A percentile compares a stretch with the other conserved stretches of the same genome.
phyloP scores from a whole-genome alignment of 371 early-diverging fungal species.

The Dichotomocladium elegans region DNA sequence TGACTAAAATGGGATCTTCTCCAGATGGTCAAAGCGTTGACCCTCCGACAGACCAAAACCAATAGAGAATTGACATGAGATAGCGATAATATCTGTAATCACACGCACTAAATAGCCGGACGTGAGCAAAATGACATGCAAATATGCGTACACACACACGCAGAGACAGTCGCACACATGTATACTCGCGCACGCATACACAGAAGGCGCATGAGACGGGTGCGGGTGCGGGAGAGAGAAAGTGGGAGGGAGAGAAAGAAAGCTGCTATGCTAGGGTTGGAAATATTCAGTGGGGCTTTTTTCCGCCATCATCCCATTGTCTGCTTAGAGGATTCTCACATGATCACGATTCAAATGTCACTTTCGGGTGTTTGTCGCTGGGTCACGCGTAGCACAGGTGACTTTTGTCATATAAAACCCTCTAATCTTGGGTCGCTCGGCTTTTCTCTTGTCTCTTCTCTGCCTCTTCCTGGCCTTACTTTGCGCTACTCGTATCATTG shows the following conservation, averaged over 20 bases:
- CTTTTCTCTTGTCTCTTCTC: too few relatives aligned
- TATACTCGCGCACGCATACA: neutral
- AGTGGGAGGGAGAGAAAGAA: neutral
- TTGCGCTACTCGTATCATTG: too few relatives aligned
- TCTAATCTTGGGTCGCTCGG: too few relatives aligned
- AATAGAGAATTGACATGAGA: too few relatives aligned
- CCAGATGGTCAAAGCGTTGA: constrained; percentile 17
- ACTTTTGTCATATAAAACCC: constrained; percentile 9
- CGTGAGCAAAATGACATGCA: too few relatives aligned
- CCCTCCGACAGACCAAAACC: constrained; percentile 5
- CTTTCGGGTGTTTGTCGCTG: constrained; percentile 4
- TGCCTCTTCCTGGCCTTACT: neutral
- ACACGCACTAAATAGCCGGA: too few relatives aligned
- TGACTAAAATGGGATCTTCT: constrained; percentile 8
- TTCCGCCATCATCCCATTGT: too few relatives aligned
- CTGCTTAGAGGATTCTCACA: too few relatives aligned
- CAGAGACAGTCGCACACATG: neutral
- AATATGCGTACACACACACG: too few relatives aligned
- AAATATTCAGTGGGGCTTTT: too few relatives aligned
- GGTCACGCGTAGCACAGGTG: constrained; percentile 17
- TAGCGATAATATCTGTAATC: too few relatives aligned
- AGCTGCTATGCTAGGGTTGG: neutral
- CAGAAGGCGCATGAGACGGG: neutral
- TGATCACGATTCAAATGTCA: constrained; percentile 7
- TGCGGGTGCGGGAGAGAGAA: neutral